Conservation (phyloP, 2,329 filamentous ascomycete species). For the Hypoxylon sp. region DNA sequence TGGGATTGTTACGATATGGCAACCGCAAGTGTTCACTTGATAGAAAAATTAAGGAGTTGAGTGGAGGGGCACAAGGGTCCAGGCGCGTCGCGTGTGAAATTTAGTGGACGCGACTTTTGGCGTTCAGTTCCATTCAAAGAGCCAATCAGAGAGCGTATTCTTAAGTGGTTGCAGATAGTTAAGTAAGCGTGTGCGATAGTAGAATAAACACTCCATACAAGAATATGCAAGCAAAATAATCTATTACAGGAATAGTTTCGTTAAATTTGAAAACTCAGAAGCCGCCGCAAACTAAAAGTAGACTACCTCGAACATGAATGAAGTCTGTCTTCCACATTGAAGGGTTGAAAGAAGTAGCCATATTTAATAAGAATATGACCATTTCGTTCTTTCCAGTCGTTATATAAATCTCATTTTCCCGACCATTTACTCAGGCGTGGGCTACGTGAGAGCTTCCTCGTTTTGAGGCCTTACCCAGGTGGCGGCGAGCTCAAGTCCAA, state of each 20-base stretch:
- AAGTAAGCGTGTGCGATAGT: not conserved
- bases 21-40: conserved; percentile 12
- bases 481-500: not conserved
- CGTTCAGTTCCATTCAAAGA: not conserved
- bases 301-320: not conserved
- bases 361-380: not conserved
- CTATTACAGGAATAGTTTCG: not conserved
- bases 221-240: not conserved
- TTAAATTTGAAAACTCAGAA: conserved; percentile 26
- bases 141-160: conserved; percentile 31
- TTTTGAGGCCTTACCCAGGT: not conserved
- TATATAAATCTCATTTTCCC: not conserved
- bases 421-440: not conserved
- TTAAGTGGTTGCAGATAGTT: conserved; percentile 43
- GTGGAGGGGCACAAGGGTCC: conserved; percentile 39
- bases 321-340: not conserved
- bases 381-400: not conserved
- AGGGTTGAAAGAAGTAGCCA: not conserved
- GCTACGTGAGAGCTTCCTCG: too few species aligned
- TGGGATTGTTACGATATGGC: conserved; percentile 10
- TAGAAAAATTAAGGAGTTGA: conserved; percentile 39
- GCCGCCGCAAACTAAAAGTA: conserved; percentile 1
- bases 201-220: conserved; percentile 2
- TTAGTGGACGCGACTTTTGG: conserved; percentile 39
- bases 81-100: conserved; percentile 36